Evolutionary conservation across 305 asterid genomes (phyloP).

Genomic region (Fraxinus albicans): DNA sequence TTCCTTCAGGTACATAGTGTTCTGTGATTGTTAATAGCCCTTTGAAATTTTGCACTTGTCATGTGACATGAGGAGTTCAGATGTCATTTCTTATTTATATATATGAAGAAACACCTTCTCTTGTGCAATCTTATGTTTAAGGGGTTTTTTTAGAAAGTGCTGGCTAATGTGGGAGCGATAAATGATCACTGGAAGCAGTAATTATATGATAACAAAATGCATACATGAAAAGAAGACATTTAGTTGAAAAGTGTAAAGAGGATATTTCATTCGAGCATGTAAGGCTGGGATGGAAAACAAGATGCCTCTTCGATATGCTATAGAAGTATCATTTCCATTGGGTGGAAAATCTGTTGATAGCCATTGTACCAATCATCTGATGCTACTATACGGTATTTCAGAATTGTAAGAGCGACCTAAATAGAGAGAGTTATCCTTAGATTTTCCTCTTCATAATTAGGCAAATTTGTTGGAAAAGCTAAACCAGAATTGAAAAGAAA

Average conservation of each 20-base stretch:
- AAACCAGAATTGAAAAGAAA: neutral
- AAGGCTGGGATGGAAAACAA: neutral
- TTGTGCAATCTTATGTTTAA: no score
- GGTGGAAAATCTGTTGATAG: neutral
- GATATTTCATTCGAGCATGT: neutral
- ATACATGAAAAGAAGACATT: neutral
- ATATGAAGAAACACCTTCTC: neutral
- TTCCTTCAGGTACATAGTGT: slow-evolving; percentile 44
- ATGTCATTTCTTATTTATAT: neutral
- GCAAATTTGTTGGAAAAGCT: neutral
- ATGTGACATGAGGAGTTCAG: neutral
- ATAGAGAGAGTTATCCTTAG: neutral
- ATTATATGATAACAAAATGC: no score
- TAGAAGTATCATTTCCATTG: neutral
- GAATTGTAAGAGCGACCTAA: neutral
- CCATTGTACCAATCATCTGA: neutral
- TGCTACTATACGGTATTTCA: neutral
- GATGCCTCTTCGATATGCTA: neutral
- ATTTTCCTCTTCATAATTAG: neutral
- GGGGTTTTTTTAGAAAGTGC: no score
- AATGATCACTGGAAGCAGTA: no score
- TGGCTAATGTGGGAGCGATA: no score
- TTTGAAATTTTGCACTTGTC: neutral
- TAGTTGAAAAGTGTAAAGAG: neutral
- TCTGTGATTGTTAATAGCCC: neutral